These are phyloP conservation scores for Astrothelium macrocarpum DNA, from an alignment of 495 filamentous ascomycete genomes.

Conservation along the genomic window DNA sequence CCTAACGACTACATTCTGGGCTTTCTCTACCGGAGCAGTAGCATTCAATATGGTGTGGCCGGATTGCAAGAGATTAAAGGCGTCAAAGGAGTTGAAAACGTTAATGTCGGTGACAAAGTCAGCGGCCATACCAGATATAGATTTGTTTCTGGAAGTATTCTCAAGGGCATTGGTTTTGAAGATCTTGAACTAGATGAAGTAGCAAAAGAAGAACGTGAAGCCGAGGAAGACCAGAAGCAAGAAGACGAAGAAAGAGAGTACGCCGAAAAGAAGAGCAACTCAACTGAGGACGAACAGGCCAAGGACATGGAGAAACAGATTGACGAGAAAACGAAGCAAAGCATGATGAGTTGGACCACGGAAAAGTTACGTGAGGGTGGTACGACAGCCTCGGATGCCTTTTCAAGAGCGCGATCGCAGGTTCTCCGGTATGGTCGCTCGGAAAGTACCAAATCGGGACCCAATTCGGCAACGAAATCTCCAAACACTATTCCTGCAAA, in stretches of 20 bases:
- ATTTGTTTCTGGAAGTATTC: slow-evolving; percentile 56
- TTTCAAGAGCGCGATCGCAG: not conserved
- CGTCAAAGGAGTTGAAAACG: slow-evolving; percentile 62
- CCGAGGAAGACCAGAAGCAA: slow-evolving; percentile 47
- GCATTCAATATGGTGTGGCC: slow-evolving; percentile 65
- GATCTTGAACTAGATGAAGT: slow-evolving; percentile 49
- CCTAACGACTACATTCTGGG: slow-evolving; percentile 68
- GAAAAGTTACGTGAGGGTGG: slow-evolving; percentile 16
- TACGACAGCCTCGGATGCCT: not conserved
- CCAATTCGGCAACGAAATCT: not conserved
- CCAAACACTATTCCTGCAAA: not conserved
- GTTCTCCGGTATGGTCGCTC: not conserved
- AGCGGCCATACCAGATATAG: slow-evolving; percentile 66
- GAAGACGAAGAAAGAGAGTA: slow-evolving; percentile 45
- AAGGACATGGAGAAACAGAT: slow-evolving; percentile 30
- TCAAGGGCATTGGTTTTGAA: slow-evolving; percentile 58
- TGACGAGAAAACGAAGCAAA: slow-evolving; percentile 28
- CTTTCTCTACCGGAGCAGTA: slow-evolving; percentile 68
- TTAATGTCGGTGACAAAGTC: slow-evolving; percentile 63
- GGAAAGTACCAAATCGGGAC: not conserved
- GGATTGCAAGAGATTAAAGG: slow-evolving; percentile 58
- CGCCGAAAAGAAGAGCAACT: slow-evolving; percentile 33
- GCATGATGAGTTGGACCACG: slow-evolving; percentile 22
- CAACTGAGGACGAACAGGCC: slow-evolving; percentile 25
- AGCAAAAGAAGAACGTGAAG: slow-evolving; percentile 48